Evolutionary conservation across 768 basidiomycete species (phyloP), one percentile per base, ranked within the genome.

Genomic region (Russula virescens): DNA sequence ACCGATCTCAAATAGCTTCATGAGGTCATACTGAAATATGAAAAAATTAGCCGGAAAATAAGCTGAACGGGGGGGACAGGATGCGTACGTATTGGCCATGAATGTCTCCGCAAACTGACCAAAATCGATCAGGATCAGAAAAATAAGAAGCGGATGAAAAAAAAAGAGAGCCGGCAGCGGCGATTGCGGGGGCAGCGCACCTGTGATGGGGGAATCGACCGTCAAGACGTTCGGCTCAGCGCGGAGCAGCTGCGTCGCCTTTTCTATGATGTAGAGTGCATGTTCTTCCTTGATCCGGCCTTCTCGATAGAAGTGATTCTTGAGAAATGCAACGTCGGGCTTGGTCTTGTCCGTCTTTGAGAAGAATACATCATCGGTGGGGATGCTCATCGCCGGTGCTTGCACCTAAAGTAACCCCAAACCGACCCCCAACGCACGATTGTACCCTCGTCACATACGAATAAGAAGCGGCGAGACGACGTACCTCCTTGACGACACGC

Each of bases 291-390:
- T 94, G 66, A 98, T 68, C 53, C 96, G 80, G 0, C 96, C 96
- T 74, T 98, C 96, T 28, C 95, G 85, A 75, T 97, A 98, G 72
- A 99, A 98, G 77, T 99, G 97, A 71, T 97, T 98, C 79, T 98
- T 99, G 67, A 99, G 81, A 75, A 96, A 98, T 23, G 91, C 94
- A 67, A 98, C 80, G 74, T 98, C 92, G 11, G 96, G 96, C 73
- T 96, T 98, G 35, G 86, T 81, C 48, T 83, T 87, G 77, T 98
- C 96, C 69, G 85, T 81, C 59, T 75, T 76, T 59, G 89, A 87
- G 77, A 87, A 98, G 83, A 98, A 99, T 73, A 98, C 93, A 68
- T 89, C 91, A 66, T 90, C 84, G 2, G 95, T 94, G 6, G 97
- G 97, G 63, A 88, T 83, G 68, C 77, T 79, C 87, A 95, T 94